Evolutionary conservation across 176 grass and related monocot genomes (phyloP), one percentile per base, ranked within the genome.

Genomic region (Tillandsia fasciculata): DNA sequence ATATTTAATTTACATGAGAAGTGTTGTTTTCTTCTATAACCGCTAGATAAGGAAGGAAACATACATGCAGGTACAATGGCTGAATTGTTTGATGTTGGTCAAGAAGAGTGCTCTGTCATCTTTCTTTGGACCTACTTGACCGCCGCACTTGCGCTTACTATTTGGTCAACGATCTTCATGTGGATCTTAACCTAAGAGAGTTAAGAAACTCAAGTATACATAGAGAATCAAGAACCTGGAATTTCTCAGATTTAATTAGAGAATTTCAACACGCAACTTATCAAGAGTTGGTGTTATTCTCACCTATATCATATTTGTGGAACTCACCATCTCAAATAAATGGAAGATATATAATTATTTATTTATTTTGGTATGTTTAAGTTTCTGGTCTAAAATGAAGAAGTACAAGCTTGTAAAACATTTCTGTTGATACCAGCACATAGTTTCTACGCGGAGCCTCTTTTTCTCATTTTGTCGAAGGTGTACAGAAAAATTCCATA

Each of bases 111-210:
- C 76, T 87, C 73, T 1, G 78, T 90, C 64, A 70, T 87, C 33
- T 83, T 90, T 72, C 77, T 83, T 1, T 90, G 87, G 87, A 78
- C 87, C 48, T 83, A 96, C 51, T 67, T 90, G 58, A 77, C 75
- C 23, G 81, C 77, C 0, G 71, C 91, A 20, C 48, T 90, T 0
- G 79, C 84, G 0, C 76, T 96, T 9, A 90, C 79, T 0, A 54
- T 85, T 78, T 87, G 87, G 84, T 87, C 84, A 1, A 76, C 78
- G 0, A 78, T 85, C 12, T 96, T 85, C 72, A 88, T 85, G 84
- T 81, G 59, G 10, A 81, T 91, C 7, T 67, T 87, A 17, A 64
- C 74, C 22, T 83, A 67, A 87, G 17, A 42, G 33, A 42, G 33
- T 42, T 6, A 42, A 42, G 33, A 7, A 42, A 42, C 33, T 42